A percentile compares a stretch with the other conserved stretches of the same genome.
These are phyloP conservation scores for Buddleja alternifolia DNA, from an alignment of 257 asterid genomes.

Conservation along the genomic window DNA sequence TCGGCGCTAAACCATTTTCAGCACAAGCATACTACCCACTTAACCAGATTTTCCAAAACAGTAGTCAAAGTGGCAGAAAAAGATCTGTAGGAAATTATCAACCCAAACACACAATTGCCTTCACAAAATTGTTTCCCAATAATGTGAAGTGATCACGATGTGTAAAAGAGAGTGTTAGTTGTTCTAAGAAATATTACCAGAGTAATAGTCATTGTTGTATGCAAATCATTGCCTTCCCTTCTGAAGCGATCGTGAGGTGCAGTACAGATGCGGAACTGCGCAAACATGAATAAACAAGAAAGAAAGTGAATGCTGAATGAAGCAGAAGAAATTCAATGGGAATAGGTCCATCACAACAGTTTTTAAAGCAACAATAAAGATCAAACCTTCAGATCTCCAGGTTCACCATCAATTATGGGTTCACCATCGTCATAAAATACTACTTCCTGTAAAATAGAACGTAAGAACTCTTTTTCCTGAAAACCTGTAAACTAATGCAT, in stretches of 20 bases:
- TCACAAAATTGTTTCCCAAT: no score
- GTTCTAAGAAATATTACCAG: slow-evolving; percentile 51
- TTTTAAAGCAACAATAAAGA: slow-evolving; percentile 17
- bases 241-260: slow-evolving; percentile 88
- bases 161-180: no score
- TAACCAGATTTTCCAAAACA: no score
- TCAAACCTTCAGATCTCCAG: slow-evolving; percentile 94
- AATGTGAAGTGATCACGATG: no score
- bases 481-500: neutral
- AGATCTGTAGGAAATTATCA: no score
- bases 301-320: slow-evolving; percentile 14
- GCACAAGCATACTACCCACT: no score
- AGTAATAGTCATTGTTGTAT: slow-evolving; percentile 73
- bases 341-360: neutral
- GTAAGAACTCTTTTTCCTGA: slow-evolving; percentile 11
- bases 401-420: slow-evolving; percentile 92
- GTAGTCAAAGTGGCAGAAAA: no score
- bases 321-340: slow-evolving; percentile 14
- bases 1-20: no score
- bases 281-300: slow-evolving; percentile 19
- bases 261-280: slow-evolving; percentile 83
- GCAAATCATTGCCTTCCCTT: slow-evolving; percentile 92
- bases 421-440: slow-evolving; percentile 95
- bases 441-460: slow-evolving; percentile 66
- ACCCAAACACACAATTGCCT: no score